These are phyloP conservation scores for Fusarium hainanense DNA, from an alignment of 2,329 filamentous ascomycete genomes.

Conservation along the genomic window DNA sequence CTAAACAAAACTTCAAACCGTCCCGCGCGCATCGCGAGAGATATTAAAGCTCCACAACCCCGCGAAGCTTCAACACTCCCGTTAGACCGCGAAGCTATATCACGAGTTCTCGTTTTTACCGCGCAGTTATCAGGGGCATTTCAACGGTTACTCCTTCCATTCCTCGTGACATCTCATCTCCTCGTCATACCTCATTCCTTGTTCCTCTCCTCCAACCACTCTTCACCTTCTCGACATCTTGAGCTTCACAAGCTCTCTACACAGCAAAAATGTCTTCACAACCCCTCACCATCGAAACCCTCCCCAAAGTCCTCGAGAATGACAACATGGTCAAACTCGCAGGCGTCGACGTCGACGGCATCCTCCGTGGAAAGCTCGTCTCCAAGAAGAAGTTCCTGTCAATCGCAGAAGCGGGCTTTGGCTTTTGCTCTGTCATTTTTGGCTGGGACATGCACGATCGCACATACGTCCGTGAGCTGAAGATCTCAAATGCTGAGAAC, in stretches of 20 bases:
- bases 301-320: constrained; percentile 73
- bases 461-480: constrained; percentile 87
- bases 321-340: constrained; percentile 88
- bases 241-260: constrained; percentile 19
- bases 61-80: constrained; percentile 2
- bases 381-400: constrained; percentile 94
- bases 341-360: constrained; percentile 87
- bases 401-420: constrained; percentile 82
- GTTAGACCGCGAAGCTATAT: neutral
- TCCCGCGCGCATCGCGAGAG: constrained; percentile 7
- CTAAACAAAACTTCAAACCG: neutral
- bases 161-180: too few species aligned
- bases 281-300: constrained; percentile 68
- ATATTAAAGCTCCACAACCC: neutral
- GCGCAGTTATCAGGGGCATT: neutral
- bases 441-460: constrained; percentile 98
- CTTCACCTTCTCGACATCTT: neutral
- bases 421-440: constrained; percentile 94
- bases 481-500: constrained; percentile 89
- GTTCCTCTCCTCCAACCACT: neutral
- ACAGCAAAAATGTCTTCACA: constrained; percentile 46
- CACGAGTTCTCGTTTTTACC: neutral
- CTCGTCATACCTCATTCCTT: constrained; percentile 2
- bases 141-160: neutral
- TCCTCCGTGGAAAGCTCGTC: constrained; percentile 88